Evolutionary conservation across 768 basidiomycete genomes (phyloP).

Genomic region (Infundibulicybe gibba): DNA sequence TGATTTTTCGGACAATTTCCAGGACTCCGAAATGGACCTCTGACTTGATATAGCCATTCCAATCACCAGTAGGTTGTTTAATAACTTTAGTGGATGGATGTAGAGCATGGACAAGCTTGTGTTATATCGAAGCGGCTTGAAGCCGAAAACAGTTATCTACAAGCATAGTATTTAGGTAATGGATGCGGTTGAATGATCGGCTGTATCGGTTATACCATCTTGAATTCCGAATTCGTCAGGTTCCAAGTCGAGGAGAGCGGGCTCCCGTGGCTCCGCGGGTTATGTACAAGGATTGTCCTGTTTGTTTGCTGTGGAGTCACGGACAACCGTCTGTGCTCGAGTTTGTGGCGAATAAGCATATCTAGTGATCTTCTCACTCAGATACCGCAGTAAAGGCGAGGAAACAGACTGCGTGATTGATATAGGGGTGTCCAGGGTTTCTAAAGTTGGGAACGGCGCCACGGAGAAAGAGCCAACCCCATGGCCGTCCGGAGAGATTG

Average conservation of each 20-base stretch:
- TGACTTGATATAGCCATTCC: too few relatives aligned
- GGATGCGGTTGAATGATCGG: too few relatives aligned
- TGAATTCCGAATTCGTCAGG: too few relatives aligned
- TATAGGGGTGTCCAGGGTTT: too few relatives aligned
- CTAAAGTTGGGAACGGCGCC: neutral
- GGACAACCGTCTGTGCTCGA: constrained; percentile 4
- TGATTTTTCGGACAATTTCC: neutral
- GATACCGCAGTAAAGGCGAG: constrained; percentile 17
- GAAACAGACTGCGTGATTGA: constrained; percentile 9
- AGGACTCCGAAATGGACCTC: neutral
- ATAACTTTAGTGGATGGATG: too few relatives aligned
- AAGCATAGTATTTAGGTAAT: too few relatives aligned
- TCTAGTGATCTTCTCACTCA: constrained; percentile 18
- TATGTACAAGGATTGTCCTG: neutral
- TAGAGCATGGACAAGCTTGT: too few relatives aligned
- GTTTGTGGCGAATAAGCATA: constrained; percentile 10
- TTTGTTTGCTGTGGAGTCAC: constrained; percentile 2
- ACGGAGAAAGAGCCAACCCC: constrained; percentile 4
- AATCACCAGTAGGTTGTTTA: too few relatives aligned
- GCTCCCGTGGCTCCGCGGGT: constrained; percentile 4
- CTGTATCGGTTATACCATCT: constrained; percentile 1
- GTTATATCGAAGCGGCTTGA: too few relatives aligned
- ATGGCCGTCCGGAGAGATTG: constrained; percentile 1
- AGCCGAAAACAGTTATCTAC: too few relatives aligned
- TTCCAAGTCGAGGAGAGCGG: neutral